A percentile compares a stretch with the other conserved stretches of the same genome.
Evolutionary conservation across 1,284 basidiomycete species (phyloP).

Genomic region (Cryptococcus depauperatus): DNA sequence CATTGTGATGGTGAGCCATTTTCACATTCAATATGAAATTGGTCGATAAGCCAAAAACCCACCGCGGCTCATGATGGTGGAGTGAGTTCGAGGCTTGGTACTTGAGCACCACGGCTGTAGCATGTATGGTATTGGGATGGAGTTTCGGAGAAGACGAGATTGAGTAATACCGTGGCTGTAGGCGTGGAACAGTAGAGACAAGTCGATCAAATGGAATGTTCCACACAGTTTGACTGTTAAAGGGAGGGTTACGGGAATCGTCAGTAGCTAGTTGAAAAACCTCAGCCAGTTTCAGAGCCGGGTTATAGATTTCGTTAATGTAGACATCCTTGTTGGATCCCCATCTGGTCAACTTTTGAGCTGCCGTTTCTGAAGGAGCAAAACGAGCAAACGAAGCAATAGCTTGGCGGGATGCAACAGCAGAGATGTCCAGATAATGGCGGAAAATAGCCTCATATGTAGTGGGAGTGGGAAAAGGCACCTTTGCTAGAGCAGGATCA

Average conservation of each 20-base stretch:
- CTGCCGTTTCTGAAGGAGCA: conserved; percentile 72
- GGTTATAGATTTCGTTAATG: conserved; percentile 61
- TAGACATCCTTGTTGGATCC: conserved; percentile 85
- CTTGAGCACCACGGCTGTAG: conserved; percentile 89
- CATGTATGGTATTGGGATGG: conserved; percentile 77
- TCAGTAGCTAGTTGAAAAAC: conserved; percentile 78
- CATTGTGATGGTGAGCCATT: conserved; percentile 57
- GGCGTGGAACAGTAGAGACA: conserved; percentile 81
- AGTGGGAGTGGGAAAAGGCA: conserved; percentile 95
- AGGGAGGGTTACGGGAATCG: conserved; percentile 55
- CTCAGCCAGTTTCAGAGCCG: conserved; percentile 83
- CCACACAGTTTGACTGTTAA: conserved; percentile 75
- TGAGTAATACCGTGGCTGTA: conserved; percentile 96
- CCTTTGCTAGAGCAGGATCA: conserved; percentile 94
- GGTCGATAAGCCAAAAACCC: conserved; percentile 76
- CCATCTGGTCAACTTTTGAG: conserved; percentile 64
- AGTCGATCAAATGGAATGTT: conserved; percentile 90
- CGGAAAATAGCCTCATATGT: conserved; percentile 90
- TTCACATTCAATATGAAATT: conserved; percentile 91
- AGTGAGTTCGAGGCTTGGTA: conserved; percentile 62
- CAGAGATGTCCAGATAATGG: conserved; percentile 94
- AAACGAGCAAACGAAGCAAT: conserved; percentile 78
- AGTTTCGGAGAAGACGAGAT: conserved; percentile 96
- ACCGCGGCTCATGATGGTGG: conserved; percentile 48
- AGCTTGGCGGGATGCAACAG: conserved; percentile 86